phyloP scores from a whole-genome alignment of 306 rosid genomes.

The Sesbania bispinosa region DNA sequence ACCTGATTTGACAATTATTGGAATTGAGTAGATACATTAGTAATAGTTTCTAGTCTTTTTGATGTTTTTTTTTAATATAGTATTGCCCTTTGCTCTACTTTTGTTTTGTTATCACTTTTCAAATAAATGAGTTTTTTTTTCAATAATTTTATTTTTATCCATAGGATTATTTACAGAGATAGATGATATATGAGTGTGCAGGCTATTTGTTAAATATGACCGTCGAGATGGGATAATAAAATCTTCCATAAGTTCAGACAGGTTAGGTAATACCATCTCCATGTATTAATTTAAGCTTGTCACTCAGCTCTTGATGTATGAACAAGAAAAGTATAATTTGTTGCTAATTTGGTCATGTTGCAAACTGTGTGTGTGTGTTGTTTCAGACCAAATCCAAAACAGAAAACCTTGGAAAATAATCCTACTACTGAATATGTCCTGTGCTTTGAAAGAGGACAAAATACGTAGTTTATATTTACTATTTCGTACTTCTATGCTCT shows the following conservation, averaged over 20 bases:
- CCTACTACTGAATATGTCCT: too few species aligned
- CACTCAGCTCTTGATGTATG: neutral
- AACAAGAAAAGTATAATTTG: neutral
- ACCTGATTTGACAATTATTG: neutral
- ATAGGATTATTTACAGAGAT: neutral
- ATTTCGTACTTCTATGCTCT: too few species aligned
- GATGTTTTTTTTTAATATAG: neutral
- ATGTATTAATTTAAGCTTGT: neutral
- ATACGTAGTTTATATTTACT: too few species aligned
- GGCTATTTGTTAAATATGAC: neutral
- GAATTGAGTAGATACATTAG: conserved; percentile 12
- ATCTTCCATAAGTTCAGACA: too few species aligned
- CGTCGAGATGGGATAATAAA: neutral
- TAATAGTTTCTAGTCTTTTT: neutral
- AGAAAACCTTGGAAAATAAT: too few species aligned
- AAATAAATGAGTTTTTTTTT: neutral
- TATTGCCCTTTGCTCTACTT: neutral
- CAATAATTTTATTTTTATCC: neutral
- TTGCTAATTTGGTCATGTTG: neutral
- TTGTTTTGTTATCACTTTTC: neutral
- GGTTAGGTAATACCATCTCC: neutral
- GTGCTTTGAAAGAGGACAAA: too few species aligned
- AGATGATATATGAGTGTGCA: neutral
- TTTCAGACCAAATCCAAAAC: too few species aligned
- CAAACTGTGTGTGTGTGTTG: too few species aligned